Evolutionary conservation across 2,329 filamentous ascomycete species (phyloP), one percentile per base, ranked within the genome.

Genomic region (Scytalidium sp.): DNA sequence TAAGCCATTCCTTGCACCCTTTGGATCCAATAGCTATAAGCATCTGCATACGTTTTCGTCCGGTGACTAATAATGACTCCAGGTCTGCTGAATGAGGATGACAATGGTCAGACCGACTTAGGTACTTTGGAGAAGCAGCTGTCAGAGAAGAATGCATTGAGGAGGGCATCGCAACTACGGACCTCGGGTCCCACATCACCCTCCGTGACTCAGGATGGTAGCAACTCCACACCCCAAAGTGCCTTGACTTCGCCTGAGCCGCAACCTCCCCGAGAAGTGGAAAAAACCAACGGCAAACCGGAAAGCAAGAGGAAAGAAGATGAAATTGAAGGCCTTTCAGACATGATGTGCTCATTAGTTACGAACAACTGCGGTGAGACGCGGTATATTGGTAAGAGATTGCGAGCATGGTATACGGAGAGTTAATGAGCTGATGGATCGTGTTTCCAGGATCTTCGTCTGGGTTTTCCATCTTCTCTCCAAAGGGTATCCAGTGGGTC

Each of bases 261-360:
- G n/a, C 49, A 46, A 20, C 54, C 19, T 20, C 56, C 50, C 19
- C 41, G 25, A 36, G 47, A 48, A 15, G 27, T 11, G 15, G 45
- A 51, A 42, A 51, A 60, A 44, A 41, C 39, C 2, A 49, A 27
- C 17, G 66, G 71, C 9, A 51, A 67, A 8, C 67, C 67, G 10
- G 67, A 70, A 42, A 66, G 68, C 39, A 78, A 75, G 47, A 75
- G 72, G 56, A 74, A 73, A 13, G 80, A 83, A 58, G 78, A 86
- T 57, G 88, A 96, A 61, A 88, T 96, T 1, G 92, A 95, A 66
- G 85, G 85, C 2, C 71, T 99, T 50, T 96, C 93, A 1, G 94
- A 99, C 71, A 94, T 97, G 87, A 97, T 99, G 94, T 97, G 93
- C 69, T 97, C 92, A 2, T 73, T 99, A 25, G 92, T 99, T 23